Evolutionary conservation across 1,284 basidiomycete genomes (phyloP).

Genomic region (Ustilago cynodontis): DNA sequence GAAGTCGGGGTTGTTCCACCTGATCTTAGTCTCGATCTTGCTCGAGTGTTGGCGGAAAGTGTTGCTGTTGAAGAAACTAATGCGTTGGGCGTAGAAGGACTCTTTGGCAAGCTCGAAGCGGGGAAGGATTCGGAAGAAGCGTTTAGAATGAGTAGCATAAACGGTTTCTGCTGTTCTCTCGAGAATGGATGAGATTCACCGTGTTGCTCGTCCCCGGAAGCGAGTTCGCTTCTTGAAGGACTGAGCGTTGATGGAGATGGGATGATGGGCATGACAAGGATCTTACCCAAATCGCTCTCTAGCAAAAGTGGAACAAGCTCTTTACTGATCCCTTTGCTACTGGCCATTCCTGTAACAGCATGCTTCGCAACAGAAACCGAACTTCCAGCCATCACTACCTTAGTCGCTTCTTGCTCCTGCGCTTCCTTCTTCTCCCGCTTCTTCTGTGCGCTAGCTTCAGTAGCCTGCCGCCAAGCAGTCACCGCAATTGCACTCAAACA

Average conservation of each 20-base stretch:
- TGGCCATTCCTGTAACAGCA: conserved; percentile 16
- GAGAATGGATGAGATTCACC: conserved; percentile 1
- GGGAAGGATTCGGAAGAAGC: conserved; percentile 10
- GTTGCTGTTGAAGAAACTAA: conserved; percentile 29
- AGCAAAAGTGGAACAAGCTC: conserved; percentile 40
- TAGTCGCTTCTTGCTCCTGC: no score
- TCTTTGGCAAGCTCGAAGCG: conserved; percentile 3
- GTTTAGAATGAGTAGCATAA: conserved; percentile 51
- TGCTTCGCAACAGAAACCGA: conserved; percentile 30
- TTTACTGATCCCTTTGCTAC: background rate
- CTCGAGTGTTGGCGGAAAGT: conserved; percentile 21
- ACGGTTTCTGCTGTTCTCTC: conserved; percentile 21
- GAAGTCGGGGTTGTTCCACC: conserved; percentile 42
- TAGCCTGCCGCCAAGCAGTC: conserved; percentile 37
- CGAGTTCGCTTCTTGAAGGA: conserved; percentile 18
- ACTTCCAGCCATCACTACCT: conserved; percentile 25
- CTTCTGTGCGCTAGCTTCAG: background rate
- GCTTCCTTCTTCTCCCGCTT: background rate
- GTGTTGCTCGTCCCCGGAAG: conserved; percentile 10
- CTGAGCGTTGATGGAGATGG: conserved; percentile 6
- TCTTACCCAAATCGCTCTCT: conserved; percentile 40
- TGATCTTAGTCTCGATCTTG: conserved; percentile 33
- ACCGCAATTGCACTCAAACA: conserved; percentile 47
- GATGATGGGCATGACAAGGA: conserved; percentile 45
- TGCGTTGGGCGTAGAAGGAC: conserved; percentile 9